phyloP scores from a whole-genome alignment of 768 basidiomycete genomes.

The Mycena olivaceomarginata region DNA sequence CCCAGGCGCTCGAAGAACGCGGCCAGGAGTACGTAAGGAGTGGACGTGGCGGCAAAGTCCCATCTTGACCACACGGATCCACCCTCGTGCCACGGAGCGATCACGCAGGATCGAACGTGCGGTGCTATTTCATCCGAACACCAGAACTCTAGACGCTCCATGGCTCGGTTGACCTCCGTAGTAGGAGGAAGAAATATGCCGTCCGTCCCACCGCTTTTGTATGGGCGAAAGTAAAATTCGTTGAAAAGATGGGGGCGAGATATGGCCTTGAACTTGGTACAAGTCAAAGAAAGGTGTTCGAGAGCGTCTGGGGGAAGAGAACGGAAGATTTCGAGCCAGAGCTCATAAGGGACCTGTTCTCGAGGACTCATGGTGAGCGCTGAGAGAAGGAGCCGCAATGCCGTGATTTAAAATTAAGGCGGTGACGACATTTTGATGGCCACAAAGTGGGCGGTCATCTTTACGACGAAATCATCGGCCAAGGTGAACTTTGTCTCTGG shows the following conservation, averaged over 20 bases:
- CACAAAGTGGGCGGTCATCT: too few relatives aligned
- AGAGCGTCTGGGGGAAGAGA: not conserved
- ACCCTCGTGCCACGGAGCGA: not conserved
- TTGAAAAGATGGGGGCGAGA: slow-evolving; percentile 15
- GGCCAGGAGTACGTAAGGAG: not conserved
- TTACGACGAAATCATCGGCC: too few relatives aligned
- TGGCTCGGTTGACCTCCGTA: not conserved
- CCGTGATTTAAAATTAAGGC: too few relatives aligned
- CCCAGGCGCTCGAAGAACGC: not conserved
- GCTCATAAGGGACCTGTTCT: slow-evolving; percentile 4
- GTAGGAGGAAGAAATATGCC: not conserved
- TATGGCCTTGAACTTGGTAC: not conserved
- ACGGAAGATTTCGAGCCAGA: slow-evolving; percentile 21
- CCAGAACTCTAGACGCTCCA: slow-evolving; percentile 20
- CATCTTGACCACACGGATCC: not conserved
- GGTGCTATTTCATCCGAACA: not conserved
- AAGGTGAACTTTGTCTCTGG: too few relatives aligned
- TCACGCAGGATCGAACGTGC: not conserved
- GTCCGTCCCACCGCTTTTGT: too few relatives aligned
- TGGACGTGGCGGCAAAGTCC: not conserved
- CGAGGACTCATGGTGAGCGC: too few relatives aligned
- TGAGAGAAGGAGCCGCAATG: too few relatives aligned
- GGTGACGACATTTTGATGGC: too few relatives aligned
- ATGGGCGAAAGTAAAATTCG: slow-evolving; percentile 19
- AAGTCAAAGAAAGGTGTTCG: not conserved